Conservation (phyloP, 2,329 filamentous ascomycete species). For the Huntiella bhutanensis region DNA sequence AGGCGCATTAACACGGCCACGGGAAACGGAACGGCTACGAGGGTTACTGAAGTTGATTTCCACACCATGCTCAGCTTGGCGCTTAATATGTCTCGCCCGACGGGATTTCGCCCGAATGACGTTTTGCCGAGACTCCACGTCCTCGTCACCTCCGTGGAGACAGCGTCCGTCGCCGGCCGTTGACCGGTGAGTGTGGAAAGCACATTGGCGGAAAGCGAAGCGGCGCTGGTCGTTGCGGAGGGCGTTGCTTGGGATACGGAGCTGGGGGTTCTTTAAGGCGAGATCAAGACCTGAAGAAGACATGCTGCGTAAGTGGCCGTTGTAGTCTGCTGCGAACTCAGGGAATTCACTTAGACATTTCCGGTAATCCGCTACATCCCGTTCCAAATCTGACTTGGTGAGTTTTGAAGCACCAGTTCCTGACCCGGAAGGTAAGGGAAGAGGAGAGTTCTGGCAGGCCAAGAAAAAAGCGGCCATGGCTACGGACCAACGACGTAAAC, state of each 20-base stretch:
- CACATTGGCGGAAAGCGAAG: slow-evolving; percentile 42
- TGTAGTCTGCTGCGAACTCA: slow-evolving; percentile 31
- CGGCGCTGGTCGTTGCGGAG: slow-evolving; percentile 36
- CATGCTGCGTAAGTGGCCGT: slow-evolving; percentile 33
- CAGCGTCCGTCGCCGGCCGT: slow-evolving; percentile 35
- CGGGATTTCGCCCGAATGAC: slow-evolving; percentile 9
- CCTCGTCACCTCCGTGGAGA: slow-evolving; percentile 21
- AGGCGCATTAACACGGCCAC: not conserved
- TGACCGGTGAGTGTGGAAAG: slow-evolving; percentile 39
- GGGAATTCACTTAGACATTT: slow-evolving; percentile 25
- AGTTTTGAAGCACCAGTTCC: slow-evolving; percentile 15
- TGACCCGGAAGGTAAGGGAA: not conserved
- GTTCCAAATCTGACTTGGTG: slow-evolving; percentile 12
- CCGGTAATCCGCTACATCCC: slow-evolving; percentile 18
- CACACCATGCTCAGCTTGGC: slow-evolving; percentile 2
- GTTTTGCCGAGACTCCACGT: slow-evolving; percentile 5
- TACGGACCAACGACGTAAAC: slow-evolving; percentile 39
- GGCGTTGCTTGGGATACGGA: slow-evolving; percentile 36
- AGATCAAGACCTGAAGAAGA: slow-evolving; percentile 29
- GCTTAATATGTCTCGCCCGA: slow-evolving; percentile 2
- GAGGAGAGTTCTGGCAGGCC: slow-evolving; percentile 13
- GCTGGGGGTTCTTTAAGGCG: slow-evolving; percentile 40
- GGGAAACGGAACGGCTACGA: not conserved
- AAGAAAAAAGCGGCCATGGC: slow-evolving; percentile 41
- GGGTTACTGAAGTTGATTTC: slow-evolving; percentile 1